Percentiles rank a stretch among this genome's conserved stretches.
phyloP scores from a whole-genome alignment of 2,329 filamentous ascomycete genomes.

The Ceratocystis diversiconidia region DNA sequence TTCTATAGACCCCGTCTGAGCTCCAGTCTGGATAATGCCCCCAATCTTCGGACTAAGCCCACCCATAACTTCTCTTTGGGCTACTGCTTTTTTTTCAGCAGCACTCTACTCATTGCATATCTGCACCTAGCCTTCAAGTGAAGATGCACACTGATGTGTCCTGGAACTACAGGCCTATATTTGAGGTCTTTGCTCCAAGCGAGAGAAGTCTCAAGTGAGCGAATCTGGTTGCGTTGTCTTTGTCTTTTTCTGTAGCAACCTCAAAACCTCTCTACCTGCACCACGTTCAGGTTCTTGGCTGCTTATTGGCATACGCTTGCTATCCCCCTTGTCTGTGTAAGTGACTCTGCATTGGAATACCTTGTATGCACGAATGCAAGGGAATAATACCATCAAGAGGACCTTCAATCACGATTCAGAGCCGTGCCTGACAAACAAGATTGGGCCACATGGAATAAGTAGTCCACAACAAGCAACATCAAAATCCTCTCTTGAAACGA shows the following conservation, averaged over 20 bases:
- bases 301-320: background rate
- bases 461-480: background rate
- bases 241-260: background rate
- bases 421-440: background rate
- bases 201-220: background rate
- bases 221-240: background rate
- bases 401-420: background rate
- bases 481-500: background rate
- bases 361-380: constrained; percentile 1
- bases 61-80: too few species aligned
- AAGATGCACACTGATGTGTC: background rate
- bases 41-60: background rate
- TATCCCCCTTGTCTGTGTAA: background rate
- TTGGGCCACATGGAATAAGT: background rate
- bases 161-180: background rate
- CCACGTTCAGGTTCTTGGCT: background rate
- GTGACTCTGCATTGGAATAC: background rate
- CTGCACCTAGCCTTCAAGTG: background rate
- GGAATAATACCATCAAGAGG: background rate
- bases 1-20: background rate
- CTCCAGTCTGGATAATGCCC: background rate
- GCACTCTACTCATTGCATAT: background rate
- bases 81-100: too few species aligned
- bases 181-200: too few species aligned
- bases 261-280: background rate